These are phyloP conservation scores for Tylopilus sp. DNA, from an alignment of 768 basidiomycete genomes.

Conservation along the genomic window DNA sequence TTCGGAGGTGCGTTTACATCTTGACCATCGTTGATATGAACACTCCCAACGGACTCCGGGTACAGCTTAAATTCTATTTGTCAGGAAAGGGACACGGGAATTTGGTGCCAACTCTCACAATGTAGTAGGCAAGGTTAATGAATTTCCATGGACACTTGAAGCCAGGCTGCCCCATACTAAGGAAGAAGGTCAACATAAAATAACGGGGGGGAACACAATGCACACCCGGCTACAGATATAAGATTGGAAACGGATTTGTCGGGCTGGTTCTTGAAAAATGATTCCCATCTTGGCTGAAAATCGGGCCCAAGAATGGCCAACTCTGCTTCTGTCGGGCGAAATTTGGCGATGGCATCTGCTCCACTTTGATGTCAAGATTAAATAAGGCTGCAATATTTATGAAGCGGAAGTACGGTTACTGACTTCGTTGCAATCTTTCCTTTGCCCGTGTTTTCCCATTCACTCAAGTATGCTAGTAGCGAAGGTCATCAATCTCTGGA, in stretches of 20 bases:
- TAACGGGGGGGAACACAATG: not conserved
- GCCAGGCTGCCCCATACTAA: no score
- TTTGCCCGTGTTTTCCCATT: no score
- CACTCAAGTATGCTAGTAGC: not conserved
- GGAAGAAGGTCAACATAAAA: not conserved
- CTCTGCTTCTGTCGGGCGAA: slow-evolving; percentile 49
- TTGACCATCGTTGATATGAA: slow-evolving; percentile 44
- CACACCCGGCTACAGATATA: slow-evolving; percentile 40
- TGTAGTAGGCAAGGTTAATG: no score
- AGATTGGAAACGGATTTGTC: slow-evolving; percentile 57
- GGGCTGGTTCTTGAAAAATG: slow-evolving; percentile 44
- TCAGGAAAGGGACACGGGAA: not conserved
- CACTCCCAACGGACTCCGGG: slow-evolving; percentile 43
- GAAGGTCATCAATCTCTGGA: no score
- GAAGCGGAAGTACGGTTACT: not conserved
- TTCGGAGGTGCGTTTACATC: slow-evolving; percentile 41
- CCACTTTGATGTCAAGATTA: not conserved
- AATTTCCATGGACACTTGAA: no score
- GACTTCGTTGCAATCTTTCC: not conserved
- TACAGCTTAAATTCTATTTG: slow-evolving; percentile 30
- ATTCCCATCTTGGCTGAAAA: slow-evolving; percentile 41
- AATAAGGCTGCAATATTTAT: not conserved
- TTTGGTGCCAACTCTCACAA: not conserved
- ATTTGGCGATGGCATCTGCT: slow-evolving; percentile 47
- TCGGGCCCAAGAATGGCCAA: slow-evolving; percentile 21